A percentile compares a stretch with the other conserved stretches of the same genome.
phyloP scores from a whole-genome alignment of 306 rosid genomes.

The Chamaecrista fasciculata region DNA sequence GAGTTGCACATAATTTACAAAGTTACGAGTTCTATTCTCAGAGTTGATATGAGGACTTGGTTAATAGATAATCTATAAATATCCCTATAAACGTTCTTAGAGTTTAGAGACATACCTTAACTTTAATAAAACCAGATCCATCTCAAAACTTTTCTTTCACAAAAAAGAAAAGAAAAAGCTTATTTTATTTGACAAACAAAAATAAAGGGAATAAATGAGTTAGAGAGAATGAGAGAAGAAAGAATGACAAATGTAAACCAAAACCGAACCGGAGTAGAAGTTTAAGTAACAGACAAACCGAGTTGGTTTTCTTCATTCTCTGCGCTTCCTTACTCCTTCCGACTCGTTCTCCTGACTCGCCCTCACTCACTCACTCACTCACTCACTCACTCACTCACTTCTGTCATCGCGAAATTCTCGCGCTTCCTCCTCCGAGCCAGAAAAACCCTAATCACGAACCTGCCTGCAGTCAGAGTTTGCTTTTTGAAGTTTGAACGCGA shows the following conservation, averaged over 20 bases:
- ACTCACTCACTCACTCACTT: not conserved
- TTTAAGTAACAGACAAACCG: conserved; percentile 1
- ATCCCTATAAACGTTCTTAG: no score
- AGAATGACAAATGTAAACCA: not conserved
- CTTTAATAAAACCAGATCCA: no score
- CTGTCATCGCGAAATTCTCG: conserved; percentile 25
- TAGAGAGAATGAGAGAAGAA: not conserved
- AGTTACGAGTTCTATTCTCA: no score
- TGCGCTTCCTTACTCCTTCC: no score
- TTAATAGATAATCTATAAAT: no score
- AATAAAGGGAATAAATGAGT: not conserved
- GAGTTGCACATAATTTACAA: no score
- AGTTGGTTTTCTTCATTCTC: no score
- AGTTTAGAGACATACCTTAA: no score
- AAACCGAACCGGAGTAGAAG: not conserved
- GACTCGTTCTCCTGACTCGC: conserved; percentile 23
- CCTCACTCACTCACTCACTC: conserved; percentile 15
- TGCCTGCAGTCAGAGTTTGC: not conserved
- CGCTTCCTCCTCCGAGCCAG: conserved; percentile 11
- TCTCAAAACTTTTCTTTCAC: no score
- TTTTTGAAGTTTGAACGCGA: not conserved
- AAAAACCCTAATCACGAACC: not conserved
- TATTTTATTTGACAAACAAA: no score
- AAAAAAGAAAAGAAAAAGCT: no score
- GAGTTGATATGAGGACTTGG: no score